Conservation (phyloP, 1,139 yeast genomes). For the Taiozyma sp. region DNA sequence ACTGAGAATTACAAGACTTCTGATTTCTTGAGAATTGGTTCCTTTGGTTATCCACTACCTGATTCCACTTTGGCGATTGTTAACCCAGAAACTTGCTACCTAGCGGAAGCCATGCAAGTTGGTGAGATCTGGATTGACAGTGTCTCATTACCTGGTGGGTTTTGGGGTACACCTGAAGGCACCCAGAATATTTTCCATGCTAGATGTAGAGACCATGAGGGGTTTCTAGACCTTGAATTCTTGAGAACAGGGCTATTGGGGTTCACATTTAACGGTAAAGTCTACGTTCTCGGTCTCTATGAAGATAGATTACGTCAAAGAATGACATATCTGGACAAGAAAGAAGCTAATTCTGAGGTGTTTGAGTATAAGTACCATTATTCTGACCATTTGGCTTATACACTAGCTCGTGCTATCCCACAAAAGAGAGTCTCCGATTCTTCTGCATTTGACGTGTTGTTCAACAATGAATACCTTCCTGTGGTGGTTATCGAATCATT, state of each 20-base stretch:
- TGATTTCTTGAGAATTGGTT: slow-evolving; percentile 66
- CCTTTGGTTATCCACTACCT: slow-evolving; percentile 92
- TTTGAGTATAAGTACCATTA: slow-evolving; percentile 62
- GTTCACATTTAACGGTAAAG: slow-evolving; percentile 79
- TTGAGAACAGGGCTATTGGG: slow-evolving; percentile 90
- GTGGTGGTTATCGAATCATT: slow-evolving; percentile 87
- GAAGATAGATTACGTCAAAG: slow-evolving; percentile 89
- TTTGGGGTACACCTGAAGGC: slow-evolving; percentile 69
- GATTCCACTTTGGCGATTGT: slow-evolving; percentile 93
- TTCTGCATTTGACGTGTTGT: slow-evolving; percentile 82
- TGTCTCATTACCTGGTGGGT: slow-evolving; percentile 85
- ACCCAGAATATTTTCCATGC: slow-evolving; percentile 81
- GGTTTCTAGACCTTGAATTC: slow-evolving; percentile 69
- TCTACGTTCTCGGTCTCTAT: slow-evolving; percentile 82
- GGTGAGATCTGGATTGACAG: slow-evolving; percentile 98
- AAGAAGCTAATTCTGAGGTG: slow-evolving; percentile 24
- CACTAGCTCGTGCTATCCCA: slow-evolving; percentile 71
- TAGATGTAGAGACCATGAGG: slow-evolving; percentile 65
- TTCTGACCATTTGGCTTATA: slow-evolving; percentile 65
- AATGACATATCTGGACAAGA: slow-evolving; percentile 58
- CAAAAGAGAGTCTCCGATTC: slow-evolving; percentile 78
- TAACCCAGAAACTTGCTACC: slow-evolving; percentile 78
- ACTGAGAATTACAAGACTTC: slow-evolving; percentile 44
- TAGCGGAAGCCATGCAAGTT: slow-evolving; percentile 71
- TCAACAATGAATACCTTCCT: slow-evolving; percentile 82